Evolutionary conservation across 495 filamentous ascomycete genomes (phyloP), one percentile per base, ranked within the genome.

Genomic region (Talaromyces stipitatus): DNA sequence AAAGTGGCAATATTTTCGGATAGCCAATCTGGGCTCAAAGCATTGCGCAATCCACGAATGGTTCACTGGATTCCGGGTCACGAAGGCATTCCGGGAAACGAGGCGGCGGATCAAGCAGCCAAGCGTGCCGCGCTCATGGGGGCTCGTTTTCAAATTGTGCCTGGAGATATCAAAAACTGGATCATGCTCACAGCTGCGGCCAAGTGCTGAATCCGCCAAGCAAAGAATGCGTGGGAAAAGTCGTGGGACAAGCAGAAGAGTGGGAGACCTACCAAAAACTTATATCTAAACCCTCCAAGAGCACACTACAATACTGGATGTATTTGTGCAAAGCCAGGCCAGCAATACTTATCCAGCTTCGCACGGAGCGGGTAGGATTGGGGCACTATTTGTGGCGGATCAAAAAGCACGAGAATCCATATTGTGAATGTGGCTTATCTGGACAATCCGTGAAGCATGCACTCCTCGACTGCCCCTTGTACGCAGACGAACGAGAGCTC

Each of bases 331-430:
- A n/a, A n/a, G n/a, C n/a, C n/a, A n/a, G n/a, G n/a, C n/a, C 38
- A 22, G 11, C 38, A 14, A 45, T 45, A 8, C 38, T 45, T 6
- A 45, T 30, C 61, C 69, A 58, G 29, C 58, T 72, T 27, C 67
- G 66, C n/a, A 71, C 64, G 27, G 62, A 61, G 45, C 68, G 67
- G 59, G 66, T 69, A 30, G 11, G 29, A 20, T 59, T 73, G 38
- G 57, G 51, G 3, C 60, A 57, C 4, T 74, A 71, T 54, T 68
- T 74, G 29, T 55, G 64, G 43, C 16, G 14, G 8, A 70, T 71
- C 48, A 63, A 66, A 48, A 62, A 60, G 50, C 55, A 61, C 20
- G 64, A 73, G 61, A 12, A 60, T 64, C 29, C 7, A 10, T 3
- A 61, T 58, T 72, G 63, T 57, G 23, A 61, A 50, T 71, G 62